These are phyloP conservation scores for Incumbomyces delicatus DNA, from an alignment of 2,329 filamentous ascomycete genomes.

Conservation along the genomic window DNA sequence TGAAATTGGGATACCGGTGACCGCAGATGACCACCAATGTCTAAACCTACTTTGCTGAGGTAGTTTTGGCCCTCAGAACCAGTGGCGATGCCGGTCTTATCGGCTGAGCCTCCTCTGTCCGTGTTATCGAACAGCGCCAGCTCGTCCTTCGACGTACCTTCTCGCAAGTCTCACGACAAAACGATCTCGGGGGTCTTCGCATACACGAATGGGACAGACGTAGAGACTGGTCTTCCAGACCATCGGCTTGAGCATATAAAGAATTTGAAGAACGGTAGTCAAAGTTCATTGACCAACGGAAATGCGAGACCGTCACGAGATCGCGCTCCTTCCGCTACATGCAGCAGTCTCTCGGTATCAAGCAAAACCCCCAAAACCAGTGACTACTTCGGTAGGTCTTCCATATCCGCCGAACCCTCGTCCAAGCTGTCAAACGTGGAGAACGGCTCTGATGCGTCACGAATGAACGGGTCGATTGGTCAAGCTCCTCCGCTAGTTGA, in stretches of 20 bases:
- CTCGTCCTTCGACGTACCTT: slow-evolving; percentile 31
- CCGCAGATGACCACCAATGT: neutral
- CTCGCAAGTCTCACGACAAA: slow-evolving; percentile 36
- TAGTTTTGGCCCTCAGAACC: neutral
- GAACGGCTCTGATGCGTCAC: slow-evolving; percentile 10
- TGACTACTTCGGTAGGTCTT: slow-evolving; percentile 25
- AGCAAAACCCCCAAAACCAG: slow-evolving; percentile 24
- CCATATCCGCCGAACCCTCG: slow-evolving; percentile 15
- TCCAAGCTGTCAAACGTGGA: slow-evolving; percentile 20
- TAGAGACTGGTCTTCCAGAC: slow-evolving; percentile 32
- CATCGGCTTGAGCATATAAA: slow-evolving; percentile 29
- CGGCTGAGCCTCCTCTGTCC: slow-evolving; percentile 16
- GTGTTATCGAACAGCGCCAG: slow-evolving; percentile 24
- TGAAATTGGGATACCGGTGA: neutral
- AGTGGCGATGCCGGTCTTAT: slow-evolving; percentile 18
- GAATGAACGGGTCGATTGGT: neutral
- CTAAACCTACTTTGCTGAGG: neutral
- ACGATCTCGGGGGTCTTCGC: slow-evolving; percentile 36
- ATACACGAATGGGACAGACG: slow-evolving; percentile 37
- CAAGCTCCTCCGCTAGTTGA: slow-evolving; percentile 22
- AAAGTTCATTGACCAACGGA: slow-evolving; percentile 26
- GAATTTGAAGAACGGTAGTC: slow-evolving; percentile 17
- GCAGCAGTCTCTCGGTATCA: slow-evolving; percentile 40
- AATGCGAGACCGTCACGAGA: slow-evolving; percentile 33
- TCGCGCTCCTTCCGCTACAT: slow-evolving; percentile 31